A percentile compares a stretch with the other conserved stretches of the same genome.
Conservation (phyloP, 2,329 filamentous ascomycete species). For the Zasmidium citrigriseum region DNA sequence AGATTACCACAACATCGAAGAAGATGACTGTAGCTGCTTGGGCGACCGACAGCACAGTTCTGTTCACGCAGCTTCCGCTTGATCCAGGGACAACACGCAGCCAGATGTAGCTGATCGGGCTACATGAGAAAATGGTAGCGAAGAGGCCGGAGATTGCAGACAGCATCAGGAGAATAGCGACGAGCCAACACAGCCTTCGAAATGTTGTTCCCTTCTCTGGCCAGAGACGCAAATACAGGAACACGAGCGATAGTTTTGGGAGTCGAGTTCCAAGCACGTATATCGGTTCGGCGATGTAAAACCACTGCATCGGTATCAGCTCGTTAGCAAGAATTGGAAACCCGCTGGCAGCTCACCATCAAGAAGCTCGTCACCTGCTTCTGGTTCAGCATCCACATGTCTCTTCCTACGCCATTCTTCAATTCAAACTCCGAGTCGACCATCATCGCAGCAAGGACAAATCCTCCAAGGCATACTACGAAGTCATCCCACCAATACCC, state of each 20-base stretch:
- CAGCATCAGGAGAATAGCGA: not conserved
- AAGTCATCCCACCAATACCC: not conserved
- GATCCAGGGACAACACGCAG: not conserved
- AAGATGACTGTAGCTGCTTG: not conserved
- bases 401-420: not conserved
- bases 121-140: not conserved
- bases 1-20: slow-evolving; percentile 7
- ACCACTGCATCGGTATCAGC: not conserved
- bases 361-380: not conserved
- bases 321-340: not conserved
- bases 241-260: slow-evolving; percentile 4
- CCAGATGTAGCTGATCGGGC: not conserved
- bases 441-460: not conserved
- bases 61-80: slow-evolving; percentile 4
- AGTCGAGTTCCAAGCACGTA: not conserved
- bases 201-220: not conserved
- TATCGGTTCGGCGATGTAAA: not conserved
- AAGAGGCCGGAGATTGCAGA: not conserved
- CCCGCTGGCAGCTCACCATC: not conserved
- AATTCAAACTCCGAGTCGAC: not conserved
- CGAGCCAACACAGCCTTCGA: not conserved
- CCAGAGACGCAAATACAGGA: slow-evolving; percentile 8
- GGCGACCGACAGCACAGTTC: not conserved
- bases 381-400: not conserved
- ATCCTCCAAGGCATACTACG: not conserved